Conservation (phyloP, 108 stramenopile species). For the Poteriospumella lacustris region DNA sequence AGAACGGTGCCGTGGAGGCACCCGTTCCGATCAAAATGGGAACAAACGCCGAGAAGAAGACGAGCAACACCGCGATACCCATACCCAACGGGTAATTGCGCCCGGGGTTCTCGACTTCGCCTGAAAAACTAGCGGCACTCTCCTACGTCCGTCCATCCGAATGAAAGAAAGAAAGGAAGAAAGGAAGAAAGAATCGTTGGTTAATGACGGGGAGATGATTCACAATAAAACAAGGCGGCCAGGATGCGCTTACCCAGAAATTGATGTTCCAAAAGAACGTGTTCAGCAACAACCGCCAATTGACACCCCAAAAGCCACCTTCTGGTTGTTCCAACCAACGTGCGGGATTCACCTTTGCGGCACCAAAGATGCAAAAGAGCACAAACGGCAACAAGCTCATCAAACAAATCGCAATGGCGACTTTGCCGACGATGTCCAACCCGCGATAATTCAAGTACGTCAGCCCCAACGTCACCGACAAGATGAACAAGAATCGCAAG, state of each 20-base stretch:
- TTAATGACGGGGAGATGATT: not conserved
- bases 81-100: slow-evolving; percentile 69
- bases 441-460: slow-evolving; percentile 79
- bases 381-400: slow-evolving; percentile 84
- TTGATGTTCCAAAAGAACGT: slow-evolving; percentile 93
- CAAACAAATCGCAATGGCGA: slow-evolving; percentile 68
- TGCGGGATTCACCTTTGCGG: slow-evolving; percentile 61
- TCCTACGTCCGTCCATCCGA: too few relatives aligned
- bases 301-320: slow-evolving; percentile 63
- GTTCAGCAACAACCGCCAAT: slow-evolving; percentile 82
- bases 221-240: not conserved
- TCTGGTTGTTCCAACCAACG: slow-evolving; percentile 71
- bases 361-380: slow-evolving; percentile 64
- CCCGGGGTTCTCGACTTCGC: slow-evolving; percentile 70
- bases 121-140: slow-evolving; percentile 70
- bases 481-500: slow-evolving; percentile 47
- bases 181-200: too few relatives aligned
- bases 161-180: too few relatives aligned
- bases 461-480: slow-evolving; percentile 56
- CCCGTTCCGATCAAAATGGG: slow-evolving; percentile 63
- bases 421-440: slow-evolving; percentile 71
- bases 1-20: slow-evolving; percentile 64
- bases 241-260: slow-evolving; percentile 59
- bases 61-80: slow-evolving; percentile 60
- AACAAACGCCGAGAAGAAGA: slow-evolving; percentile 64